phyloP scores from a whole-genome alignment of 1,284 basidiomycete genomes.

The Mixia osmundae region DNA sequence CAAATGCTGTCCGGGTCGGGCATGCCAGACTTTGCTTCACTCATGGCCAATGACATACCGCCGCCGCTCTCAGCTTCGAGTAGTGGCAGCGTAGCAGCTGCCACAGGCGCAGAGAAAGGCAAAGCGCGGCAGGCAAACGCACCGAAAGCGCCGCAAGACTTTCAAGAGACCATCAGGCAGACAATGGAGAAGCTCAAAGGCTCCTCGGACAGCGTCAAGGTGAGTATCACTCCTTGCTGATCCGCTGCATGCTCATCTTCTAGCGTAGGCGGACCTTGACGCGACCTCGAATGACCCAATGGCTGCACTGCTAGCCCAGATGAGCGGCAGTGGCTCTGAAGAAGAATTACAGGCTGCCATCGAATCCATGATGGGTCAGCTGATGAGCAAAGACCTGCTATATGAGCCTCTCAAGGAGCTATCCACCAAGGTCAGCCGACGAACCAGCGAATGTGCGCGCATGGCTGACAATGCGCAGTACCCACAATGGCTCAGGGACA shows the following conservation, averaged over 20 bases:
- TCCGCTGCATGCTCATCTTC: slow-evolving; percentile 7
- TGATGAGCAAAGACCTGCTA: slow-evolving; percentile 81
- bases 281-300: slow-evolving; percentile 20
- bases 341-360: slow-evolving; percentile 51
- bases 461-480: no score
- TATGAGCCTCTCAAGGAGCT: slow-evolving; percentile 84
- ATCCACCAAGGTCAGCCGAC: slow-evolving; percentile 61
- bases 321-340: slow-evolving; percentile 22
- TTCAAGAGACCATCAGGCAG: slow-evolving; percentile 50
- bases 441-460: no score
- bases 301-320: slow-evolving; percentile 20
- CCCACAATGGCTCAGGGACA: no score
- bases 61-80: neutral
- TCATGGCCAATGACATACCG: no score
- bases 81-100: neutral
- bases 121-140: slow-evolving; percentile 10
- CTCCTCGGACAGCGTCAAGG: slow-evolving; percentile 37
- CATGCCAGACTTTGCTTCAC: no score
- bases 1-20: slow-evolving; percentile 4
- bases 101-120: neutral
- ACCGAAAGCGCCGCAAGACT: slow-evolving; percentile 26
- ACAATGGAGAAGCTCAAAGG: slow-evolving; percentile 60
- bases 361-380: slow-evolving; percentile 74
- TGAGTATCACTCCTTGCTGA: slow-evolving; percentile 6
- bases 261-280: slow-evolving; percentile 18